Evolutionary conservation across 31 red algal genomes (phyloP).

Genomic region (Odonthalia washingtoniensis): DNA sequence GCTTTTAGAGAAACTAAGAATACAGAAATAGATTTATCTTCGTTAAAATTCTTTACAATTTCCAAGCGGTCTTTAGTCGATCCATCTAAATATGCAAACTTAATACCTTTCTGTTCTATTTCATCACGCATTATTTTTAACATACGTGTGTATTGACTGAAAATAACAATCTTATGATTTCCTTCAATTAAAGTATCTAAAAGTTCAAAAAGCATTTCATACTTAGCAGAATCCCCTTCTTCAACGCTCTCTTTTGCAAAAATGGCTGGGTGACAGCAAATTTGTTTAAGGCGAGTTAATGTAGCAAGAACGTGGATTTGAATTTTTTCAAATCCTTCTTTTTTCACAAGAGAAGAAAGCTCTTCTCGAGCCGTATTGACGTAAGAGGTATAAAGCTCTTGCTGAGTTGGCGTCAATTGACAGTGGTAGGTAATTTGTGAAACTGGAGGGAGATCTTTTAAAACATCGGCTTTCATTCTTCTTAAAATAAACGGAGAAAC

Average conservation of each 20-base stretch:
- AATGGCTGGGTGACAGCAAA: constrained; percentile 3
- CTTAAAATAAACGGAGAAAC: constrained; percentile 97
- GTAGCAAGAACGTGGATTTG: constrained; percentile 11
- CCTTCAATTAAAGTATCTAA: constrained; percentile 82
- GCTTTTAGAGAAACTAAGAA: constrained; percentile 75
- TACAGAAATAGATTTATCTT: constrained; percentile 30
- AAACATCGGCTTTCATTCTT: constrained; percentile 97
- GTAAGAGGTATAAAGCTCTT: constrained; percentile 65
- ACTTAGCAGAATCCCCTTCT: constrained; percentile 81
- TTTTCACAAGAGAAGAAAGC: constrained; percentile 48
- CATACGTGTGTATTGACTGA: constrained; percentile 84
- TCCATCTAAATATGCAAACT: constrained; percentile 68
- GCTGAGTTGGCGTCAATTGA: constrained; percentile 85
- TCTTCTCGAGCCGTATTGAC: constrained; percentile 56
- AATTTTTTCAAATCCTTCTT: constrained; percentile 5
- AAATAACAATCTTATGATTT: constrained; percentile 83
- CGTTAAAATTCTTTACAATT: constrained; percentile 61
- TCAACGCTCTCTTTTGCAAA: constrained; percentile 12
- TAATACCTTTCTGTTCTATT: constrained; percentile 40
- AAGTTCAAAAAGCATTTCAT: constrained; percentile 88
- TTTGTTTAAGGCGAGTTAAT: no score
- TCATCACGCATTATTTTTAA: constrained; percentile 77
- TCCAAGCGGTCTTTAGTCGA: constrained; percentile 56
- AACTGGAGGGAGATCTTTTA: constrained; percentile 95
- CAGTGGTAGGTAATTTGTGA: constrained; percentile 95